Percentiles rank a stretch among this genome's conserved stretches.
Evolutionary conservation across 306 rosid genomes (phyloP).

Genomic region (Morella rubra): DNA sequence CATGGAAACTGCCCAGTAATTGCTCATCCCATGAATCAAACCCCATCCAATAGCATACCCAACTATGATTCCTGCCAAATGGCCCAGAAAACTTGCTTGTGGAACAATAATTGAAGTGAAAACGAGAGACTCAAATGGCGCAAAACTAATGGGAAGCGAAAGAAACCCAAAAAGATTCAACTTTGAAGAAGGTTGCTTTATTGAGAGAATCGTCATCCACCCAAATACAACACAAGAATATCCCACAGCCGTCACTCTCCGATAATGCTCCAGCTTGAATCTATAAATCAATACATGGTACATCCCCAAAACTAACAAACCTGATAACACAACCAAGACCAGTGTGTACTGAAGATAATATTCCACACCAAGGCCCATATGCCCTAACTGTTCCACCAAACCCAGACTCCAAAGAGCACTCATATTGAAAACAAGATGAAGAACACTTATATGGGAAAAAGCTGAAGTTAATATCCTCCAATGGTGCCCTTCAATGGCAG

Average conservation of each 20-base stretch:
- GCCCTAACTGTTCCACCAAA: conserved; percentile 67
- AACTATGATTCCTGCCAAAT: conserved; percentile 86
- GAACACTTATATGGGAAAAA: conserved; percentile 82
- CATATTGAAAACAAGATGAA: conserved; percentile 96
- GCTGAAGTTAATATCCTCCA: conserved; percentile 96
- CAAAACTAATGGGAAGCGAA: conserved; percentile 94
- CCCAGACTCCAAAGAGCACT: conserved; percentile 99
- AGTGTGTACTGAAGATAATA: conserved; percentile 94
- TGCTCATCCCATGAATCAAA: conserved; percentile 88
- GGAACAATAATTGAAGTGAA: conserved; percentile 95
- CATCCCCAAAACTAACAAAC: conserved; percentile 68
- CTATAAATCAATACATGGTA: conserved; percentile 82
- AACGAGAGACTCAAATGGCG: conserved; percentile 90
- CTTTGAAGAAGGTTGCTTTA: conserved; percentile 88
- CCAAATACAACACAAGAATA: conserved; percentile 99
- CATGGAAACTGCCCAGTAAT: conserved; percentile 81
- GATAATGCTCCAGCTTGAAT: conserved; percentile 83
- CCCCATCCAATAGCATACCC: conserved; percentile 99
- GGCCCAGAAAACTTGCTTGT: conserved; percentile 95
- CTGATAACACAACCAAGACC: conserved; percentile 76
- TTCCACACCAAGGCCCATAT: conserved; percentile 73
- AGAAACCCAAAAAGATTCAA: conserved; percentile 91
- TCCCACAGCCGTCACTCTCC: conserved; percentile 89
- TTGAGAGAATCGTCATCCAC: conserved; percentile 97
- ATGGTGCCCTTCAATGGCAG: conserved; percentile 82